A percentile compares a stretch with the other conserved stretches of the same genome.
Evolutionary conservation across 1,284 basidiomycete genomes (phyloP).

Genomic region (Ustanciosporium gigantosporum): DNA sequence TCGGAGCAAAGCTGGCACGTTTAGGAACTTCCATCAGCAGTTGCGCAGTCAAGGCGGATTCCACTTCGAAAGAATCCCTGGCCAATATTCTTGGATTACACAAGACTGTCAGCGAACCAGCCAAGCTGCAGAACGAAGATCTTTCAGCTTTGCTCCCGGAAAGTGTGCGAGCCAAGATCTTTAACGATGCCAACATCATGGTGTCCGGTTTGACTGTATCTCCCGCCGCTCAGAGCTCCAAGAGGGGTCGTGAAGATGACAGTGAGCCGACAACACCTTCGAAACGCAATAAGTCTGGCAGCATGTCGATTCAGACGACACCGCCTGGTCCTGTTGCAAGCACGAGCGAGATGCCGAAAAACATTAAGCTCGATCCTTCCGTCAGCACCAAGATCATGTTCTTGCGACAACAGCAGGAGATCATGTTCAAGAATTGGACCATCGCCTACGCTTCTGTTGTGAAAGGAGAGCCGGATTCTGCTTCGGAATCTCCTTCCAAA

Average conservation of each 20-base stretch:
- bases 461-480: constrained; percentile 6
- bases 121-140: constrained; percentile 28
- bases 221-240: constrained; percentile 1
- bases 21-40: constrained; percentile 23
- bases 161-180: constrained; percentile 11
- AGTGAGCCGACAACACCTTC: constrained; percentile 1
- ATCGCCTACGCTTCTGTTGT: constrained; percentile 17
- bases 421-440: constrained; percentile 49
- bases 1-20: constrained; percentile 12
- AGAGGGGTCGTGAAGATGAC: constrained; percentile 23
- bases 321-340: not conserved
- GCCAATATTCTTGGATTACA: constrained; percentile 22
- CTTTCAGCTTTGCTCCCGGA: constrained; percentile 16
- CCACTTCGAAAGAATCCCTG: constrained; percentile 13
- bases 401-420: constrained; percentile 46
- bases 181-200: constrained; percentile 27
- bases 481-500: constrained; percentile 1
- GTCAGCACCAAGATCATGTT: constrained; percentile 39
- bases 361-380: constrained; percentile 31
- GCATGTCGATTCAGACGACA: constrained; percentile 12
- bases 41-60: constrained; percentile 15
- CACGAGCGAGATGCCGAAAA: constrained; percentile 5
- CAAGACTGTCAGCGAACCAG: constrained; percentile 23
- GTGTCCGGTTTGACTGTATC: constrained; percentile 11
- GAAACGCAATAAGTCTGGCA: constrained; percentile 34